These are phyloP conservation scores for Drosera capensis DNA, from an alignment of 148 eudicot genomes.

Conservation along the genomic window DNA sequence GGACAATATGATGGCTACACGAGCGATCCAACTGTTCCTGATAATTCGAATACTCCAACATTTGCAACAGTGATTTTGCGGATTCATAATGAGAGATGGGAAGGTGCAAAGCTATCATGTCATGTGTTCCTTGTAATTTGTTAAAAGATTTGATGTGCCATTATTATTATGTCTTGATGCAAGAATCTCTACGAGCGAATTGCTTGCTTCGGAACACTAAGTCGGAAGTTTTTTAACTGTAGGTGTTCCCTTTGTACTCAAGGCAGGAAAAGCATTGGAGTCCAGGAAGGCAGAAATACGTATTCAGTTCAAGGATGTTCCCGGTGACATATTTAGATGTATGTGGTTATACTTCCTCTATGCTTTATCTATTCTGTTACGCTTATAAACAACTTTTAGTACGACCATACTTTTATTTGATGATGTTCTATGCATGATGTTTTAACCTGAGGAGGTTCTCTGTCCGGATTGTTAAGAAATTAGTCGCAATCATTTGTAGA, in stretches of 20 bases:
- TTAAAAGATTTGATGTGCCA: no score
- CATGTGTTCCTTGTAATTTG: background rate
- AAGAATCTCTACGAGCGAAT: background rate
- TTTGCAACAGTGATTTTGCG: slow-evolving; percentile 71
- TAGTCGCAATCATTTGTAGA: no score
- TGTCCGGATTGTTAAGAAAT: no score
- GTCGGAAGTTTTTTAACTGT: slow-evolving; percentile 9
- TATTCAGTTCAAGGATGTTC: slow-evolving; percentile 89
- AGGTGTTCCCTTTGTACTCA: slow-evolving; percentile 97
- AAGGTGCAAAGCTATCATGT: slow-evolving; percentile 32
- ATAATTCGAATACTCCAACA: slow-evolving; percentile 81
- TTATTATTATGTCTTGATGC: background rate
- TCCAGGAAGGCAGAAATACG: slow-evolving; percentile 93
- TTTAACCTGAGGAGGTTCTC: no score
- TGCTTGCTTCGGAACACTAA: background rate
- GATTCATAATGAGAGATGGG: slow-evolving; percentile 96
- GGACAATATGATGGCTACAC: slow-evolving; percentile 90
- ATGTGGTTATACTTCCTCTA: slow-evolving; percentile 13
- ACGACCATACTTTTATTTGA: background rate
- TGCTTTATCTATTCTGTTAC: background rate
- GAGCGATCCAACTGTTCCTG: slow-evolving; percentile 87
- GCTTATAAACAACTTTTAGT: background rate
- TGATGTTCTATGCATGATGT: no score
- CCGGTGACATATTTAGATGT: slow-evolving; percentile 93
- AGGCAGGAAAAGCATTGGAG: slow-evolving; percentile 86